phyloP scores from a whole-genome alignment of 2,329 filamentous ascomycete genomes.

The Cordyceps sp. region DNA sequence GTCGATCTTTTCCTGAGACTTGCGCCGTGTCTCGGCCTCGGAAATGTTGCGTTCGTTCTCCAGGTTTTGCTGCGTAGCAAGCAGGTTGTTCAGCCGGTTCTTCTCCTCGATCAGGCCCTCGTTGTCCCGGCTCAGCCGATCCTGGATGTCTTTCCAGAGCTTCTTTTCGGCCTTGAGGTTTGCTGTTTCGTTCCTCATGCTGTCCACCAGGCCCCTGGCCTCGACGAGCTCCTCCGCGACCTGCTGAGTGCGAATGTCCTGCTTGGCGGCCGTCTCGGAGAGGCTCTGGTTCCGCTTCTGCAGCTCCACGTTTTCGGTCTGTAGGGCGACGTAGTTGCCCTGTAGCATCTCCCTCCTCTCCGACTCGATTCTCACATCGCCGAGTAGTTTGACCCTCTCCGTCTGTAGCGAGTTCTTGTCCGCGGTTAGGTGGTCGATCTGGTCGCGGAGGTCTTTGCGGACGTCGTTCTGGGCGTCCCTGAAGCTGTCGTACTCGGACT shows the following conservation, averaged over 20 bases:
- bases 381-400: constrained; percentile 63
- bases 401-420: constrained; percentile 73
- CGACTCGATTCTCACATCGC: constrained; percentile 64
- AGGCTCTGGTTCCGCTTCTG: constrained; percentile 66
- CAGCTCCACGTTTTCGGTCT: constrained; percentile 71
- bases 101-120: constrained; percentile 74
- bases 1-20: constrained; percentile 65
- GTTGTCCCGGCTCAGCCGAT: constrained; percentile 75
- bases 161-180: constrained; percentile 93
- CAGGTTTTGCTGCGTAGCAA: constrained; percentile 72
- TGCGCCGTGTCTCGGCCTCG: constrained; percentile 66
- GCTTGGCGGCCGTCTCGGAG: constrained; percentile 71
- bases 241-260: constrained; percentile 80
- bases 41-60: constrained; percentile 82
- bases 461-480: constrained; percentile 73
- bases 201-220: constrained; percentile 64
- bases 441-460: constrained; percentile 65
- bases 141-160: constrained; percentile 86
- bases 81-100: constrained; percentile 62
- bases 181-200: constrained; percentile 74
- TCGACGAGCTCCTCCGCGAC: constrained; percentile 88
- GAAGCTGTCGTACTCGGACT: constrained; percentile 79
- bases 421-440: constrained; percentile 63
- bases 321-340: constrained; percentile 68
- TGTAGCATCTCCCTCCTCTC: constrained; percentile 84